Percentiles rank a stretch among this genome's conserved stretches.
phyloP scores from a whole-genome alignment of 768 basidiomycete genomes.

The Leccinellum albellum region DNA sequence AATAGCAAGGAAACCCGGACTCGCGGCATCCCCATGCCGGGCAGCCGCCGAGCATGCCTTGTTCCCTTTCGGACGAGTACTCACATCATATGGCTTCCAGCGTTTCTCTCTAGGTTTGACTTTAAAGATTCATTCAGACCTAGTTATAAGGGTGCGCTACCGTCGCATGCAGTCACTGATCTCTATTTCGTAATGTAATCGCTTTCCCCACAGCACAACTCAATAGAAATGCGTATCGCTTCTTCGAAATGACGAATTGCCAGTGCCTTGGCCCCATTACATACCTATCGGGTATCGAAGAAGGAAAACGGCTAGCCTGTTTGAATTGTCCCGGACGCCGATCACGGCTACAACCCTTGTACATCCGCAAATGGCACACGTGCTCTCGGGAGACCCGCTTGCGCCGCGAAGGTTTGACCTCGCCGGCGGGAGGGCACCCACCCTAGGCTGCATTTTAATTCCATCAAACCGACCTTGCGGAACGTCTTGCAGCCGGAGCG shows the following conservation, averaged over 20 bases:
- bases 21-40: slow-evolving; percentile 22
- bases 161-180: neutral
- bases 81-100: neutral
- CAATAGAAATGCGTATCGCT: neutral
- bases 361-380: neutral
- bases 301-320: neutral
- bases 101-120: neutral
- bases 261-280: neutral
- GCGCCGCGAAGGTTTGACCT: neutral
- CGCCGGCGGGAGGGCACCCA: neutral
- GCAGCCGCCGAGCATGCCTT: slow-evolving; percentile 18
- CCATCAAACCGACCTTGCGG: neutral
- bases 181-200: neutral
- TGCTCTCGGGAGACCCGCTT: neutral
- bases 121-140: neutral
- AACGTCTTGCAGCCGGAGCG: neutral
- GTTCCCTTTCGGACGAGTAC: slow-evolving; percentile 6
- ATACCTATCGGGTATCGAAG: neutral
- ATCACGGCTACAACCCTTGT: neutral
- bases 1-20: neutral
- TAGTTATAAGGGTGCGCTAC: too few species aligned
- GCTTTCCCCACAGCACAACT: too few species aligned
- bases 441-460: neutral
- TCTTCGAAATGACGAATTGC: slow-evolving; percentile 14
- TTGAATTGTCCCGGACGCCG: neutral